Percentiles rank a stretch among this genome's conserved stretches.
These are phyloP conservation scores for Pilaira anomala DNA, from an alignment of 192 early-diverging fungal genomes.

Conservation along the genomic window DNA sequence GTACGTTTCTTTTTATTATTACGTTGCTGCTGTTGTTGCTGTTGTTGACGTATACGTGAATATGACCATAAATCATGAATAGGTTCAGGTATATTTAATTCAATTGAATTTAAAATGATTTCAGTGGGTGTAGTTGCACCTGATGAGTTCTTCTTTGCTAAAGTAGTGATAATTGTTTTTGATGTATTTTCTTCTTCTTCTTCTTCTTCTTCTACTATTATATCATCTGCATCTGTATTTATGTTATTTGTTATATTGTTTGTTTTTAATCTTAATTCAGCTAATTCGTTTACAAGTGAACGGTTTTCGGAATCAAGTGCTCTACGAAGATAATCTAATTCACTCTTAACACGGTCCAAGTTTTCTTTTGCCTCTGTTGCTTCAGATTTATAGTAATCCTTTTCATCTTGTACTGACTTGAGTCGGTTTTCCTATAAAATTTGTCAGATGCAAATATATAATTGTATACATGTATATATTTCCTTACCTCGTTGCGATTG, in stretches of 20 bases:
- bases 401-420: constrained; percentile 28
- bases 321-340: constrained; percentile 3
- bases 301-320: constrained; percentile 31
- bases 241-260: background rate
- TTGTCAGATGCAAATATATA: background rate
- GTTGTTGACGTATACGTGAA: constrained; percentile 22
- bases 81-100: constrained; percentile 19
- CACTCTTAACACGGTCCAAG: constrained; percentile 19
- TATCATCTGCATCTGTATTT: constrained; percentile 1
- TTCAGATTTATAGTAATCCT: constrained; percentile 33
- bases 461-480: background rate
- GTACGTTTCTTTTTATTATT: constrained; percentile 10
- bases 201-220: background rate
- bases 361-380: constrained; percentile 32
- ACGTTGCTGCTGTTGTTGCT: too few relatives aligned
- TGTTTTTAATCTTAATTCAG: constrained; percentile 21
- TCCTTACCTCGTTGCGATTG: constrained; percentile 8
- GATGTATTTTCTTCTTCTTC: background rate
- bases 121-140: background rate
- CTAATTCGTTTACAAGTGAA: constrained; percentile 30
- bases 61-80: constrained; percentile 25
- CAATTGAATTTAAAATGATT: constrained; percentile 9
- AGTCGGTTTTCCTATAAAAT: constrained; percentile 20
- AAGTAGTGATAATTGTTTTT: background rate
- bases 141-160: background rate